Percentiles rank a stretch among this genome's conserved stretches.
Evolutionary conservation across 257 asterid species (phyloP).

Genomic region (Osmanthus fragrans): DNA sequence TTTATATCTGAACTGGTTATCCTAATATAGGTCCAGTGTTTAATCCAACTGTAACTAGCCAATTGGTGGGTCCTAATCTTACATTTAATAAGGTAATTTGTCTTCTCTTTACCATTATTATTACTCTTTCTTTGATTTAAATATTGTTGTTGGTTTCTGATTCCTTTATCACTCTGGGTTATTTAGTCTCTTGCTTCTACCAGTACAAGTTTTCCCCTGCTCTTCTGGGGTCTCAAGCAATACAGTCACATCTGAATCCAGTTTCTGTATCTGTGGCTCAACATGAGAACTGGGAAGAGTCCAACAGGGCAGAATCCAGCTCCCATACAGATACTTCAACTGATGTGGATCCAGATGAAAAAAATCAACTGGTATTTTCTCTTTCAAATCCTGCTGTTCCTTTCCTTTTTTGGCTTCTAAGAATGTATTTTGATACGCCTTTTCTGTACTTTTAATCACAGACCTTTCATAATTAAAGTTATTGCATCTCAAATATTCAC

Average conservation of each 20-base stretch:
- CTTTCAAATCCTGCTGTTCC: neutral
- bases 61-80: slow-evolving; percentile 44
- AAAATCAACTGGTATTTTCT: slow-evolving; percentile 51
- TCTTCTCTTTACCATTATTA: slow-evolving; percentile 1
- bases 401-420: neutral
- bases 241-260: slow-evolving; percentile 37
- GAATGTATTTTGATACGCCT: neutral
- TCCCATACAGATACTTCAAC: slow-evolving; percentile 81
- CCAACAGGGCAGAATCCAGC: slow-evolving; percentile 83
- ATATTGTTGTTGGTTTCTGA: slow-evolving; percentile 12
- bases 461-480: too few relatives aligned
- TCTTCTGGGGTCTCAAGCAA: slow-evolving; percentile 45
- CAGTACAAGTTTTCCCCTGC: slow-evolving; percentile 40
- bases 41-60: slow-evolving; percentile 46
- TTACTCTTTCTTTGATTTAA: neutral
- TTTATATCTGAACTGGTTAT: slow-evolving; percentile 24
- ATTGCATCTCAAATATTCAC: too few relatives aligned
- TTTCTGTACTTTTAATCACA: neutral
- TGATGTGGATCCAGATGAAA: slow-evolving; percentile 77
- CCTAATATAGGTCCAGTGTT: slow-evolving; percentile 45
- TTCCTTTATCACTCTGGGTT: slow-evolving; percentile 19
- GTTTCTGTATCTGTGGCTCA: slow-evolving; percentile 47
- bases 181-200: slow-evolving; percentile 44
- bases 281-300: slow-evolving; percentile 87
- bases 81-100: slow-evolving; percentile 54